Evolutionary conservation across 768 basidiomycete species (phyloP).

Genomic region (Collybia sp.): DNA sequence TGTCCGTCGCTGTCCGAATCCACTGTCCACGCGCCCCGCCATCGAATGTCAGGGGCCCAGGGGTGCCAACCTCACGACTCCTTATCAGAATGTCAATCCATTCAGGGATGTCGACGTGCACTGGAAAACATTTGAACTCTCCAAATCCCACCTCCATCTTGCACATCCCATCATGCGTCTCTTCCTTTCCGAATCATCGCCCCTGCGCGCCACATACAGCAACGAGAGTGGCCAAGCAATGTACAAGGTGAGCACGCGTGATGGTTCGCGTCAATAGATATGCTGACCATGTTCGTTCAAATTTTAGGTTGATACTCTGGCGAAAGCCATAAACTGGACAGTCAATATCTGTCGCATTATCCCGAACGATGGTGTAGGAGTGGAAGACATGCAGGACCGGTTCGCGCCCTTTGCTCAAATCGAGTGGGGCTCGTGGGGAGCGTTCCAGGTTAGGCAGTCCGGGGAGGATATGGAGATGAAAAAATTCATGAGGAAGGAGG

Average conservation of each 20-base stretch:
- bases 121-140: too few species aligned
- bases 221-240: not conserved
- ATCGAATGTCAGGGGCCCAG: too few species aligned
- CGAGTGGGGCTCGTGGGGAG: conserved; percentile 10
- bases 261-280: not conserved
- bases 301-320: too few species aligned
- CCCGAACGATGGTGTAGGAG: not conserved
- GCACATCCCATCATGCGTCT: not conserved
- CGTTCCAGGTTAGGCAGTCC: conserved; percentile 1
- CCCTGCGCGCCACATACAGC: not conserved
- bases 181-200: not conserved
- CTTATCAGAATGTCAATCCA: too few species aligned
- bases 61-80: too few species aligned
- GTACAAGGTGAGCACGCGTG: not conserved
- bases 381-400: not conserved
- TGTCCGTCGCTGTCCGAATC: too few species aligned
- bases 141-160: too few species aligned
- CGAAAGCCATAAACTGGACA: not conserved
- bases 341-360: not conserved
- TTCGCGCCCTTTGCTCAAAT: conserved; percentile 4
- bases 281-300: too few species aligned
- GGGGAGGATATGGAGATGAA: not conserved
- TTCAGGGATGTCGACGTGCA: too few species aligned
- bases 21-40: too few species aligned
- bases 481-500: not conserved